Evolutionary conservation across 345 rosid genomes (phyloP), one percentile per base, ranked within the genome.

Genomic region (Gossypium raimondii): DNA sequence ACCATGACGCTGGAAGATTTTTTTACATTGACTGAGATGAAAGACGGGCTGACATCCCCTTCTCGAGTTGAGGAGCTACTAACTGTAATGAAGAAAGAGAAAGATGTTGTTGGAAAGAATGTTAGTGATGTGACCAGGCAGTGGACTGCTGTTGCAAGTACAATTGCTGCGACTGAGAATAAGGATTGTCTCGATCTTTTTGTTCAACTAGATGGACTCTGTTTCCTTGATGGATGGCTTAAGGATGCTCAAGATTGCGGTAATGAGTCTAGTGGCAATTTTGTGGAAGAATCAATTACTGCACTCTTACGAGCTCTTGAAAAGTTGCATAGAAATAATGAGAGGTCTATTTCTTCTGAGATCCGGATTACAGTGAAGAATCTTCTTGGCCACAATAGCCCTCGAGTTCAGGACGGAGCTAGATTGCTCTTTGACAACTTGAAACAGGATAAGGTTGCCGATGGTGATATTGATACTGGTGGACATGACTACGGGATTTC

Each of bases 1-100:
- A 81, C 59, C 53, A 95, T 95, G 99, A 87, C 89, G 20, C 92
- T 93, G 7, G 98, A 95, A 79, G 99, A 91, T 88, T 90, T 95
- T 82, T 95, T 93, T 82, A 89, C 93, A 72, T 78, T 90, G 48
- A 78, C 92, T 14, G 97, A 95, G 88, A 88, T 91, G 87, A 95
- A 87, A 79, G 97, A 95, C 87, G 99, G 99, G 81, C 90, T 93
- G 58, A 76, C 89, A 41, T 82, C 67, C 77, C 88, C 89, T 73
- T 86, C 90, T 74, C 88, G 96, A 69, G 97, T 91, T 66, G 88
- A 87, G 45, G 99, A 95, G 82, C 87, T 95, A 71, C 77, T 93
- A 74, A 72, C 85, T 77, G 86, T 88, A 45, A 88, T 95, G 89
- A 88, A 82, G 83, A 88, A 87, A 77, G 93, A 86, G 73, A 90